phyloP scores from a whole-genome alignment of 2,329 filamentous ascomycete genomes.

The Penicillium sp. region DNA sequence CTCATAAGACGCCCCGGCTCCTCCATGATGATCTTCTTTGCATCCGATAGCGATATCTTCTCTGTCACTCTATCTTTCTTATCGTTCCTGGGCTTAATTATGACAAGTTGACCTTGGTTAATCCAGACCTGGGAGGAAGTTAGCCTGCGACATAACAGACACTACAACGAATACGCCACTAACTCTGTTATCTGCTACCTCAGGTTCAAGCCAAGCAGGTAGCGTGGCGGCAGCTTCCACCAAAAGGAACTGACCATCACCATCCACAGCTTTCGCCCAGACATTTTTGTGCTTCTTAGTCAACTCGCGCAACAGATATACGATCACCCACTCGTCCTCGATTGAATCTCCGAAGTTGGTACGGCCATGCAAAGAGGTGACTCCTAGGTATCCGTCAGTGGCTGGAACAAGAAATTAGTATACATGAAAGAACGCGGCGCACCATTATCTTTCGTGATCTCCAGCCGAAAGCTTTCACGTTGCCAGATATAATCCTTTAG shows the following conservation, averaged over 20 bases:
- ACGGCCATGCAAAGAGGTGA: slow-evolving; percentile 59
- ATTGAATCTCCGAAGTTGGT: slow-evolving; percentile 90
- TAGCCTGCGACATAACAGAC: no score
- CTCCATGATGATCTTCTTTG: slow-evolving; percentile 52
- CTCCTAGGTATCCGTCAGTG: no score
- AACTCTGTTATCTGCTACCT: slow-evolving; percentile 71
- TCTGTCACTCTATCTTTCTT: slow-evolving; percentile 30
- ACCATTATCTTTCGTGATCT: slow-evolving; percentile 55
- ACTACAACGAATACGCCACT: no score
- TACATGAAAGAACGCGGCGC: no score
- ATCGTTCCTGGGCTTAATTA: slow-evolving; percentile 55
- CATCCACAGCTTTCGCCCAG: slow-evolving; percentile 77
- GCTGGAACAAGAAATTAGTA: no score
- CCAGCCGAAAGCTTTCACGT: slow-evolving; percentile 67
- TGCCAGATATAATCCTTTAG: slow-evolving; percentile 94
- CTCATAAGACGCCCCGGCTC: slow-evolving; percentile 55
- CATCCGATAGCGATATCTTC: slow-evolving; percentile 55
- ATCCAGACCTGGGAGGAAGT: slow-evolving; percentile 89
- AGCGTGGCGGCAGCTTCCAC: slow-evolving; percentile 84
- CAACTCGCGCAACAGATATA: slow-evolving; percentile 76
- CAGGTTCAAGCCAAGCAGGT: slow-evolving; percentile 83
- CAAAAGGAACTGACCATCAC: slow-evolving; percentile 92
- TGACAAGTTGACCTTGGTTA: slow-evolving; percentile 63
- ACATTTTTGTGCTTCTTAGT: slow-evolving; percentile 62
- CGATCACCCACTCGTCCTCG: slow-evolving; percentile 94